phyloP scores from a whole-genome alignment of 495 filamentous ascomycete genomes.

The Penicillium cosmopolitanum region DNA sequence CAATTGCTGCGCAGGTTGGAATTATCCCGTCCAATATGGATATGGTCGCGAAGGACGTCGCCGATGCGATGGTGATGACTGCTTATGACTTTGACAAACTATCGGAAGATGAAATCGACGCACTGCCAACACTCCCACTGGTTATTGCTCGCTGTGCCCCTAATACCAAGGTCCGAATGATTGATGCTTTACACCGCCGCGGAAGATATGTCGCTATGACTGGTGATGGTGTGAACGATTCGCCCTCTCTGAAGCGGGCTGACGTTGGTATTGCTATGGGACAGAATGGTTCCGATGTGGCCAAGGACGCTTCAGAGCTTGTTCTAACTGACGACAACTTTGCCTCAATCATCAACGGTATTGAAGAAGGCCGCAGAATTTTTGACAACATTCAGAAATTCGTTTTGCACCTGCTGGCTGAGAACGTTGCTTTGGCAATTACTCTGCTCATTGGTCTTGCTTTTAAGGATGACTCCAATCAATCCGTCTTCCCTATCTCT shows the following conservation, averaged over 20 bases:
- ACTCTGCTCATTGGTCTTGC: slow-evolving; percentile 70
- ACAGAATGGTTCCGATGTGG: slow-evolving; percentile 75
- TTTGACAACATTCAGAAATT: slow-evolving; percentile 84
- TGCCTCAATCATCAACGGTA: slow-evolving; percentile 74
- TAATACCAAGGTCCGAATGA: slow-evolving; percentile 77
- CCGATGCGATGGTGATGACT: slow-evolving; percentile 70
- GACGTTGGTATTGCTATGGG: slow-evolving; percentile 90
- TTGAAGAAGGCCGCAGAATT: slow-evolving; percentile 72
- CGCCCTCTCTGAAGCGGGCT: slow-evolving; percentile 76
- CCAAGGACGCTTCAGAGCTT: slow-evolving; percentile 85
- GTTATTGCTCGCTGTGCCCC: slow-evolving; percentile 75
- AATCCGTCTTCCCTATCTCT: slow-evolving; percentile 73
- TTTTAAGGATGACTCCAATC: slow-evolving; percentile 64
- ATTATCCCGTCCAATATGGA: slow-evolving; percentile 63
- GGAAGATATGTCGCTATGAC: slow-evolving; percentile 77
- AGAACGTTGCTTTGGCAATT: slow-evolving; percentile 72
- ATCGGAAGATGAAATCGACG: slow-evolving; percentile 65
- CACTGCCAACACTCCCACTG: slow-evolving; percentile 64
- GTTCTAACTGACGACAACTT: slow-evolving; percentile 86
- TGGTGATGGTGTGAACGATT: slow-evolving; percentile 90
- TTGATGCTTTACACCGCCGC: slow-evolving; percentile 71
- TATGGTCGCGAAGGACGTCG: slow-evolving; percentile 53
- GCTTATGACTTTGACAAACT: slow-evolving; percentile 71
- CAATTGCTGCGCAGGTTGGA: slow-evolving; percentile 68
- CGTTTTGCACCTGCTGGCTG: slow-evolving; percentile 70